phyloP scores from a whole-genome alignment of 495 filamentous ascomycete species.

The Lasiosphaeris hirsuta region DNA sequence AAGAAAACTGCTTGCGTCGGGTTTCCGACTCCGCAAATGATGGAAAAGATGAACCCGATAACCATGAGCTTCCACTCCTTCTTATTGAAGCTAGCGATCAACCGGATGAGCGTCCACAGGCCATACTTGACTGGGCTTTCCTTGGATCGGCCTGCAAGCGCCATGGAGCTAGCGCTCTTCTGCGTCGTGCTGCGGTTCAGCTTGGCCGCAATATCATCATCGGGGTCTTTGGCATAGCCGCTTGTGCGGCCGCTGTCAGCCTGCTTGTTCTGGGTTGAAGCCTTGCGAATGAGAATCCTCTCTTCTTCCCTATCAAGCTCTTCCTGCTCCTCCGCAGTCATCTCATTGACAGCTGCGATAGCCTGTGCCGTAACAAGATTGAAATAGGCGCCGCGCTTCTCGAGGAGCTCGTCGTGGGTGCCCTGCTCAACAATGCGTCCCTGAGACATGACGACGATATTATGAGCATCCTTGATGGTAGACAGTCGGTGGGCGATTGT shows the following conservation, averaged over 20 bases:
- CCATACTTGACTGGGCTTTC: slow-evolving; percentile 55
- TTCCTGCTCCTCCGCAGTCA: slow-evolving; percentile 45
- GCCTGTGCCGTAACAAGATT: slow-evolving; percentile 56
- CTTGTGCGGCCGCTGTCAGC: slow-evolving; percentile 14
- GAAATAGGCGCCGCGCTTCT: slow-evolving; percentile 55
- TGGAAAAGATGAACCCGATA: slow-evolving; percentile 69
- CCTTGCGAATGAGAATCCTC: slow-evolving; percentile 45
- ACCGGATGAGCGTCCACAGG: slow-evolving; percentile 79
- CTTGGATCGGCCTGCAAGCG: slow-evolving; percentile 52
- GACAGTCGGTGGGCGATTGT: slow-evolving; percentile 93
- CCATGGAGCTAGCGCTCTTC: slow-evolving; percentile 67
- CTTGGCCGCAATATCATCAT: slow-evolving; percentile 55
- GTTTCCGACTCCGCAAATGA: slow-evolving; percentile 80
- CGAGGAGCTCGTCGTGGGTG: slow-evolving; percentile 65
- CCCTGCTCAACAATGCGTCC: slow-evolving; percentile 86
- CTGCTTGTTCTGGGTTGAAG: slow-evolving; percentile 31
- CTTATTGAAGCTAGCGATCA: slow-evolving; percentile 80
- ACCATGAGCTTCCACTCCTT: slow-evolving; percentile 70
- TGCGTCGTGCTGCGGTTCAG: slow-evolving; percentile 61
- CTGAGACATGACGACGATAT: slow-evolving; percentile 88
- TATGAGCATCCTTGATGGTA: slow-evolving; percentile 90
- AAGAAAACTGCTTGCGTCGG: slow-evolving; percentile 89
- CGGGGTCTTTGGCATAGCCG: slow-evolving; percentile 49
- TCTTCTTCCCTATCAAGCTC: slow-evolving; percentile 41
- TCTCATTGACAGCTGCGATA: slow-evolving; percentile 57